phyloP scores from a whole-genome alignment of 1,139 yeast species.

The Pneumocystis oryctolagi region DNA sequence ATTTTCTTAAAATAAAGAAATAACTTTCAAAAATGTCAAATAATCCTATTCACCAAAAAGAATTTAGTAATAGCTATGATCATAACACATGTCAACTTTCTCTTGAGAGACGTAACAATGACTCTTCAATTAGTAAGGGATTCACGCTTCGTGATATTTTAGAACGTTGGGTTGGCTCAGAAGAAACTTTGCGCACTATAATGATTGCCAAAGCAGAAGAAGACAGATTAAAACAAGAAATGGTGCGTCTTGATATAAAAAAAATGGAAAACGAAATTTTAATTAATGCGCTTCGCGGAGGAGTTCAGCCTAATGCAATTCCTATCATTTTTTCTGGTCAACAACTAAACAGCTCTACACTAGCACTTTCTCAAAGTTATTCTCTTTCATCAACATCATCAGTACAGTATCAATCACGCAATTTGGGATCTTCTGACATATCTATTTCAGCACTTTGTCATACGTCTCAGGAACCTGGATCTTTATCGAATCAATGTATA shows the following conservation, averaged over 20 bases:
- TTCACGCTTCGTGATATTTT: conserved; percentile 5
- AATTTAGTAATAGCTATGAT: conserved; percentile 9
- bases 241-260: conserved; percentile 9
- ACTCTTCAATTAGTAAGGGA: neutral
- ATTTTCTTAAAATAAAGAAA: neutral
- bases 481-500: neutral
- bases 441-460: neutral
- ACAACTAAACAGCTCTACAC: neutral
- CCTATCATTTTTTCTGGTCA: neutral
- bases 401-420: neutral
- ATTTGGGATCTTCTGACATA: neutral
- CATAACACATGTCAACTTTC: conserved; percentile 1
- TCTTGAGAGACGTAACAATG: neutral
- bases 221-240: conserved; percentile 10
- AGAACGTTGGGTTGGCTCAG: conserved; percentile 13
- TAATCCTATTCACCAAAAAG: conserved; percentile 9
- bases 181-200: conserved; percentile 12
- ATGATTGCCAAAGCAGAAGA: conserved; percentile 11
- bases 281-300: conserved; percentile 6
- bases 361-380: neutral
- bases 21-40: conserved; percentile 10
- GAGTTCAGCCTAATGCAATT: conserved; percentile 2
- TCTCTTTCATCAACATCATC: neutral
- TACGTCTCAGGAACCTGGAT: neutral
- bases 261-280: conserved; percentile 11